Percentiles rank a stretch among this genome's conserved stretches.
These are phyloP conservation scores for Linum trigynum DNA, from an alignment of 345 rosid species.

Conservation along the genomic window DNA sequence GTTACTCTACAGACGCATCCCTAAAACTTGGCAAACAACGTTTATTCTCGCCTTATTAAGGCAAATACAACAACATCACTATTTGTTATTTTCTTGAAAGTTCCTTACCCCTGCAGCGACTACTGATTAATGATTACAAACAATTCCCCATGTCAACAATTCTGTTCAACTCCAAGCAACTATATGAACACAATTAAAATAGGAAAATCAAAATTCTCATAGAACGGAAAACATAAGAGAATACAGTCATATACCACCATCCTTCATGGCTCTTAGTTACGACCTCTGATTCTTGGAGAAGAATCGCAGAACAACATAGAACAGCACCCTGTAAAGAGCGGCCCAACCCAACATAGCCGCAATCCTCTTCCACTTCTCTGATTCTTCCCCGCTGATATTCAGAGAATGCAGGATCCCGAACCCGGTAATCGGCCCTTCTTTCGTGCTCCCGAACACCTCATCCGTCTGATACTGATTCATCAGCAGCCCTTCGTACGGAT, in stretches of 20 bases:
- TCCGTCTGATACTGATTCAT: conserved; percentile 51
- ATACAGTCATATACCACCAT: background rate
- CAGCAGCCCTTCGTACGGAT: conserved; percentile 57
- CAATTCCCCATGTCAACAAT: too few relatives aligned
- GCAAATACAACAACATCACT: too few relatives aligned
- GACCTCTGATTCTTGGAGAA: conserved; percentile 52
- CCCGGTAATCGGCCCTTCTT: conserved; percentile 16
- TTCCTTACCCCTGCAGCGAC: too few relatives aligned
- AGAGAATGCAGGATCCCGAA: conserved; percentile 26
- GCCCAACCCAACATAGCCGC: conserved; percentile 53
- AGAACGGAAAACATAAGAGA: too few relatives aligned
- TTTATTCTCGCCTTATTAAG: too few relatives aligned
- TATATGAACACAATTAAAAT: too few relatives aligned
- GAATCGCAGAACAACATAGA: conserved; percentile 48
- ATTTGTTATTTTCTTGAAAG: too few relatives aligned
- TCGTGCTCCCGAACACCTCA: conserved; percentile 9
- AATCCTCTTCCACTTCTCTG: conserved; percentile 41
- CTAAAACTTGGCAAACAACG: too few relatives aligned
- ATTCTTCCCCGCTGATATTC: conserved; percentile 18
- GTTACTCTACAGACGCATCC: too few relatives aligned
- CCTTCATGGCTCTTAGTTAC: conserved; percentile 6
- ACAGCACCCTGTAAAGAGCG: conserved; percentile 43
- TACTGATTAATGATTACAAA: too few relatives aligned
- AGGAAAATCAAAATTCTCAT: too few relatives aligned
- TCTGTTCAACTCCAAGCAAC: too few relatives aligned